Conservation (phyloP, 805 yeast species). For the Saturnispora gosingensis region DNA sequence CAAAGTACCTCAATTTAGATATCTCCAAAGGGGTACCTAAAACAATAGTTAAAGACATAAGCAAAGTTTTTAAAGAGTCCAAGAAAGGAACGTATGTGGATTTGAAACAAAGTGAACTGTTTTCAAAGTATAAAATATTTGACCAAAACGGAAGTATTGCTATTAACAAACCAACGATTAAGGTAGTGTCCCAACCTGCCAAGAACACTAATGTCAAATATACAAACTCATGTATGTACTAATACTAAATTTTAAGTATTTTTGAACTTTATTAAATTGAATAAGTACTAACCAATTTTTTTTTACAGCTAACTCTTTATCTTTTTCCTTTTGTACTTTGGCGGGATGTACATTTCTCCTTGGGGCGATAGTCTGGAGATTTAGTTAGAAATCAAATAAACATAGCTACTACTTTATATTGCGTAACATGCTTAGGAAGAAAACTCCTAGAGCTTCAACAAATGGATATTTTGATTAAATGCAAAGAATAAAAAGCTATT, state of each 20-base stretch:
- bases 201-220: slow-evolving; percentile 1
- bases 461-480: not conserved
- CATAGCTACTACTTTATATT: not conserved
- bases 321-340: slow-evolving; percentile 3
- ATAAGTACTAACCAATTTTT: not conserved
- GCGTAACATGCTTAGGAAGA: not conserved
- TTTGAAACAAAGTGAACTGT: slow-evolving; percentile 35
- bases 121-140: slow-evolving; percentile 32
- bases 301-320: not conserved
- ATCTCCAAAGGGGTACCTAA: slow-evolving; percentile 41
- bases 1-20: slow-evolving; percentile 35
- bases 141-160: slow-evolving; percentile 34
- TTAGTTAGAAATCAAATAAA: not conserved
- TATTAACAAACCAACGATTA: slow-evolving; percentile 18
- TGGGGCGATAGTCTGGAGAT: slow-evolving; percentile 1
- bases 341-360: not conserved
- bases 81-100: slow-evolving; percentile 41
- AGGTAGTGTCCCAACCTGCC: slow-evolving; percentile 20
- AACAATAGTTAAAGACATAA: slow-evolving; percentile 12
- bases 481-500: slow-evolving; percentile 5
- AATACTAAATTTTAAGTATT: not conserved
- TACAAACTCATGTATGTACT: not conserved
- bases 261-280: not conserved
- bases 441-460: not conserved
- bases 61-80: slow-evolving; percentile 5